A percentile compares a stretch with the other conserved stretches of the same genome.
These are phyloP conservation scores for Lojkania enalia DNA, from an alignment of 2,329 filamentous ascomycete species.

Conservation along the genomic window DNA sequence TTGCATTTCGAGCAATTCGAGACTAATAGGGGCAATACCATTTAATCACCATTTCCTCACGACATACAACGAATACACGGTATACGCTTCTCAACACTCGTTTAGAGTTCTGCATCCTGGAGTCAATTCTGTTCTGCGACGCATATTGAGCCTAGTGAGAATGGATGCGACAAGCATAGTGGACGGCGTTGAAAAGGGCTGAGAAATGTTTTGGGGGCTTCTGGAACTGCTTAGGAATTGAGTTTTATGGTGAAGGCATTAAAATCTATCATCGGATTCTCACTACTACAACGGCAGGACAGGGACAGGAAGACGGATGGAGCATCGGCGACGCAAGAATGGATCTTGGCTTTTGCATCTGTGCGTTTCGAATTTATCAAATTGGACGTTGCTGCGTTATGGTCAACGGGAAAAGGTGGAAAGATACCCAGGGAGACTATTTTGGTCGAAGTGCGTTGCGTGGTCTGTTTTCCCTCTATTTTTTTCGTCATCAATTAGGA, in stretches of 20 bases:
- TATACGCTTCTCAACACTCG: slow-evolving; percentile 32
- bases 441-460: slow-evolving; percentile 12
- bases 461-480: slow-evolving; percentile 8
- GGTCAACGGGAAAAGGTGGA: slow-evolving; percentile 18
- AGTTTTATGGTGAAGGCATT: slow-evolving; percentile 20
- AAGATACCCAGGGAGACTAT: slow-evolving; percentile 28
- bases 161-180: slow-evolving; percentile 28
- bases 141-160: slow-evolving; percentile 9
- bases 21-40: slow-evolving; percentile 23
- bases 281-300: slow-evolving; percentile 10
- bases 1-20: slow-evolving; percentile 19
- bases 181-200: slow-evolving; percentile 30
- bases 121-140: slow-evolving; percentile 14
- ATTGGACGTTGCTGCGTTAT: slow-evolving; percentile 9
- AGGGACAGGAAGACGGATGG: slow-evolving; percentile 10
- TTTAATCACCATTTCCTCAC: slow-evolving; percentile 38
- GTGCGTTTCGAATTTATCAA: slow-evolving; percentile 18
- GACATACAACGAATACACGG: slow-evolving; percentile 36
- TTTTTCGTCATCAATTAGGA: slow-evolving; percentile 4
- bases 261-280: slow-evolving; percentile 12
- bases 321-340: slow-evolving; percentile 16
- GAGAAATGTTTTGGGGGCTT: slow-evolving; percentile 18
- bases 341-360: slow-evolving; percentile 14
- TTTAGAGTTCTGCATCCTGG: slow-evolving; percentile 14
- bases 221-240: slow-evolving; percentile 7